Percentiles rank a stretch among this genome's conserved stretches.
Conservation (phyloP, 352 stramenopile genomes). For the Pythium utonaiense region DNA sequence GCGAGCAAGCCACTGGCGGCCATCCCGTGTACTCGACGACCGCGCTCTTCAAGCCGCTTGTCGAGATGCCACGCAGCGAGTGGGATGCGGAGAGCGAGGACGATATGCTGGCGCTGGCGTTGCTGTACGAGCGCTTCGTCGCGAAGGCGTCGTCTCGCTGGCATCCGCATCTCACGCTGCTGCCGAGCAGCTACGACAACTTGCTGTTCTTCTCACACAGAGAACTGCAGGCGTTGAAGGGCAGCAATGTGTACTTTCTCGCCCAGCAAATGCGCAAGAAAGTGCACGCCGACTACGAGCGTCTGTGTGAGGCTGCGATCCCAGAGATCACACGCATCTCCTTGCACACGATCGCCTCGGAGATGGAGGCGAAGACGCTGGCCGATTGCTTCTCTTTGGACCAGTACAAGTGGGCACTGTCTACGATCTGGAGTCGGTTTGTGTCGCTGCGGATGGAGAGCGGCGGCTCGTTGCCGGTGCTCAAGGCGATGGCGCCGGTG, state of each 20-base stretch:
- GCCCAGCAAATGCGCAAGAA: slow-evolving; percentile 62
- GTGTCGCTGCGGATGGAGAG: slow-evolving; percentile 53
- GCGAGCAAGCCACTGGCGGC: slow-evolving; percentile 27
- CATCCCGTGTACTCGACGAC: slow-evolving; percentile 33
- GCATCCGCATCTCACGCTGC: slow-evolving; percentile 56
- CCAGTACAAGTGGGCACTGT: slow-evolving; percentile 81
- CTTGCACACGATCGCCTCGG: slow-evolving; percentile 22
- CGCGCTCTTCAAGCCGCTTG: slow-evolving; percentile 45
- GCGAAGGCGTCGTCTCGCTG: slow-evolving; percentile 42
- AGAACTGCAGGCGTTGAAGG: slow-evolving; percentile 38
- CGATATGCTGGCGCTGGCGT: slow-evolving; percentile 56
- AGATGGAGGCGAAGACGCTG: slow-evolving; percentile 26
- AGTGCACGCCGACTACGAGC: slow-evolving; percentile 45
- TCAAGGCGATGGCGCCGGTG: slow-evolving; percentile 82
- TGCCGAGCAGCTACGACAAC: slow-evolving; percentile 66
- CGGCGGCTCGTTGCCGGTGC: slow-evolving; percentile 12
- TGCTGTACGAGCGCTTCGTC: slow-evolving; percentile 74
- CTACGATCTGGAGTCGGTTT: slow-evolving; percentile 84
- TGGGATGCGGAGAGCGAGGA: slow-evolving; percentile 44
- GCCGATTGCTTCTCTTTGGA: slow-evolving; percentile 51
- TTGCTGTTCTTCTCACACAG: slow-evolving; percentile 53
- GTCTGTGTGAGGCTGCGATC: slow-evolving; percentile 37
- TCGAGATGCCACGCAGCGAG: slow-evolving; percentile 6
- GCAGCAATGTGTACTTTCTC: slow-evolving; percentile 65
- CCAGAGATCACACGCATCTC: slow-evolving; percentile 45